Percentiles rank a stretch among this genome's conserved stretches.
Evolutionary conservation across 345 rosid species (phyloP).

Genomic region (Pistacia integerrima): DNA sequence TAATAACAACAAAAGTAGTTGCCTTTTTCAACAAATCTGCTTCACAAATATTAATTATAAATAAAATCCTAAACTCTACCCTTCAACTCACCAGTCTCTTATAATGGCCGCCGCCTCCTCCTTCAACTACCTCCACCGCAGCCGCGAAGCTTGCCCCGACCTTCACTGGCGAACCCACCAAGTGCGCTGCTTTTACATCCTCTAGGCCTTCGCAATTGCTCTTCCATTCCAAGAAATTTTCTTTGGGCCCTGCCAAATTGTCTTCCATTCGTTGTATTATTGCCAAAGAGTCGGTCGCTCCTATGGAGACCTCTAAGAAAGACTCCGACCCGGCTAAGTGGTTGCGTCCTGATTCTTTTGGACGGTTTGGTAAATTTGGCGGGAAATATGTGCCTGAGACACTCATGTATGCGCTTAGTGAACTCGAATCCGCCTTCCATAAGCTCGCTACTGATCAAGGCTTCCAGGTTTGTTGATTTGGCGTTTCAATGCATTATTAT

Average conservation of each 20-base stretch:
- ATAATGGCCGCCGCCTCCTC: not conserved
- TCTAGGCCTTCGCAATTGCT: constrained; percentile 16
- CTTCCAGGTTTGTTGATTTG: constrained; percentile 58
- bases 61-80: not conserved
- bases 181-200: constrained; percentile 30
- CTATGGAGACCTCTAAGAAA: constrained; percentile 36
- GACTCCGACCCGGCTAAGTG: constrained; percentile 39
- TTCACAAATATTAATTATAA: too few species aligned
- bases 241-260: constrained; percentile 13
- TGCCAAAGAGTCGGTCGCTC: constrained; percentile 42
- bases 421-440: constrained; percentile 78
- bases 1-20: too few species aligned
- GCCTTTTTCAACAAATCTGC: too few species aligned
- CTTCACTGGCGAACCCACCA: constrained; percentile 15
- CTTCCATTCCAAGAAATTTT: constrained; percentile 28
- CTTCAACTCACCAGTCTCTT: not conserved
- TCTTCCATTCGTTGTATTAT: constrained; percentile 51
- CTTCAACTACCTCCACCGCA: constrained; percentile 15
- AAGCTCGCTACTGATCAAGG: constrained; percentile 57
- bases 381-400: constrained; percentile 97
- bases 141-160: constrained; percentile 8
- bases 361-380: constrained; percentile 88
- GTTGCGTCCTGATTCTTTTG: constrained; percentile 81
- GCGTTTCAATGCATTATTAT: too few species aligned
- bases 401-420: constrained; percentile 79